phyloP scores from a whole-genome alignment of 768 basidiomycete genomes.

The Pleurotus citrinopileatus region DNA sequence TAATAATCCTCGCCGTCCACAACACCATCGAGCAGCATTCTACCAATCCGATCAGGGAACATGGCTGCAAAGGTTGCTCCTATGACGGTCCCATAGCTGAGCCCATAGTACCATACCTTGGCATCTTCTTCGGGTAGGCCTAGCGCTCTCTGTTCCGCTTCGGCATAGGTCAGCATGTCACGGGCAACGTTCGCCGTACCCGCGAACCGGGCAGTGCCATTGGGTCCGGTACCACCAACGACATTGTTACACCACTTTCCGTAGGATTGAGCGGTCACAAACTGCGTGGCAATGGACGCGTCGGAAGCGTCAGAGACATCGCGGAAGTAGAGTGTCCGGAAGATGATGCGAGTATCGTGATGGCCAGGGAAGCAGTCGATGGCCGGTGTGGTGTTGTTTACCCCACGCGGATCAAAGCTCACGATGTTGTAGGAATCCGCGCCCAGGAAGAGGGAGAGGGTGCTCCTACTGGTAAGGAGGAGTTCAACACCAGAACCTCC shows the following conservation, averaged over 20 bases:
- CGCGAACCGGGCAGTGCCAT: neutral
- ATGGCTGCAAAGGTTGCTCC: conserved; percentile 30
- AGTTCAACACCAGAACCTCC: conserved; percentile 41
- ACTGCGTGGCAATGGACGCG: neutral
- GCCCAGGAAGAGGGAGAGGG: conserved; percentile 31
- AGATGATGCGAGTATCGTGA: neutral
- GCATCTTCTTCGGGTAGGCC: neutral
- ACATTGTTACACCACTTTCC: neutral
- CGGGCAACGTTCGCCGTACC: neutral
- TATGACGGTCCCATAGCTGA: conserved; percentile 24
- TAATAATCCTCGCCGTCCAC: conserved; percentile 24
- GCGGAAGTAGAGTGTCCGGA: neutral
- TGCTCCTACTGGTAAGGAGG: conserved; percentile 18
- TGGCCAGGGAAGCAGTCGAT: neutral
- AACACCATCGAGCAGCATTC: conserved; percentile 30
- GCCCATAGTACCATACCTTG: conserved; percentile 11
- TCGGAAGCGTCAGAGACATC: neutral
- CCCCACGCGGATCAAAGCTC: conserved; percentile 46
- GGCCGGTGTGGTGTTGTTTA: neutral
- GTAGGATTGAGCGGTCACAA: neutral
- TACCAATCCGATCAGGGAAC: conserved; percentile 32
- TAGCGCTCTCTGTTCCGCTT: neutral
- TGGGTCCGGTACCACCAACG: neutral
- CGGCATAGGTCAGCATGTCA: neutral
- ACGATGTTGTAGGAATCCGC: conserved; percentile 43